Base-by-base conservation (phyloP, 2,329 filamentous ascomycete genomes). In the Tolypocladium nubicola region DNA sequence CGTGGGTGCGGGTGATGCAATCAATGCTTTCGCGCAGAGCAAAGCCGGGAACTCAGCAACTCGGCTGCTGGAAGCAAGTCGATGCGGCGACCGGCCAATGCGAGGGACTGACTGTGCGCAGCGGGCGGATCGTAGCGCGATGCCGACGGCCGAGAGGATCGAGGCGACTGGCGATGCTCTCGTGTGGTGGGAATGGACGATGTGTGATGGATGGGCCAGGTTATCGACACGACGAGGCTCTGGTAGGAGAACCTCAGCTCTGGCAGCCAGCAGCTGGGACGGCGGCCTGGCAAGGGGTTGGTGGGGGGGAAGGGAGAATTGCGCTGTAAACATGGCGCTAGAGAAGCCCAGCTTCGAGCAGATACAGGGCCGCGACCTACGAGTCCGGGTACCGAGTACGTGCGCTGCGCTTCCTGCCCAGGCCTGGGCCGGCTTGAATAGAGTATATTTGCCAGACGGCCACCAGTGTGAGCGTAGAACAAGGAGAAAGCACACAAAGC, bases 1-100 rank as follows among this genome's bases (percentile, higher is more conserved):
- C 64, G 62, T 63, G 66, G 61, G 56, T 57, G 56, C 39, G 55
- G 60, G 64, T 65, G 66, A 67, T 67, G 66, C 65, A 67, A 67
- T 66, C 62, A 56, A 38, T 56, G 38, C 38, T 50, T 56, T 54
- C 56, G 58, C 58, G 53, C 59, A 57, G 57, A 59, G 52, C 49
- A 52, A 52, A 41, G 54, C 43, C 47, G 53, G 33, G 40, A 33
- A 33, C 47, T 39, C 45, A 53, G 43, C 52, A 30, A 30, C 33
- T 40, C 41, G 47, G 35, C 45, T 16, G 45, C 43, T 40, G 37
- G 38, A 19, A 35, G 54, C 54, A 41, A 52, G 45, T 52, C 26
- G 55, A 39, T 21, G 23, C 37, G 55, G 47, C 47, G 37, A 56
- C 16, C 38, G 52, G 55, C 47, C 55, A 52, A 56, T 52, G 45